Conservation (phyloP, 495 filamentous ascomycete species). For the Penicillium verhagenii region DNA sequence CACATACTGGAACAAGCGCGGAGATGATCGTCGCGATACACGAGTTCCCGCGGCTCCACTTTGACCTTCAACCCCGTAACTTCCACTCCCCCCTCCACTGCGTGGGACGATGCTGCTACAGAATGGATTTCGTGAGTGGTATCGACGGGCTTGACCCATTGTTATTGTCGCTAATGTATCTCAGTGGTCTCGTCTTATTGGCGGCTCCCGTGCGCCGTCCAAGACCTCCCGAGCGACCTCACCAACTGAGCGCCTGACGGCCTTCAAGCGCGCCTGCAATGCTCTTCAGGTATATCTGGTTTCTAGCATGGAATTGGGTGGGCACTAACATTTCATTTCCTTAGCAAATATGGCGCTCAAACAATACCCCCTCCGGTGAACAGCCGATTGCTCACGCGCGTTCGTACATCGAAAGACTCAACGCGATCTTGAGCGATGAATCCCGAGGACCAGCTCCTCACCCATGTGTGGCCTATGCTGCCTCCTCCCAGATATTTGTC, state of each 20-base stretch:
- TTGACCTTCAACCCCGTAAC: constrained; percentile 17
- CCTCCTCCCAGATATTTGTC: constrained; percentile 81
- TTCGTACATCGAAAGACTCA: constrained; percentile 63
- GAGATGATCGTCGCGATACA: constrained; percentile 21
- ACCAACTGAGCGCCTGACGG: constrained; percentile 80
- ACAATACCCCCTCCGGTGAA: constrained; percentile 50
- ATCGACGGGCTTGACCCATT: neutral
- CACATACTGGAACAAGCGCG: neutral
- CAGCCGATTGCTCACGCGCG: constrained; percentile 50
- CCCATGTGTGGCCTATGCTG: constrained; percentile 80
- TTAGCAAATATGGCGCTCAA: constrained; percentile 82
- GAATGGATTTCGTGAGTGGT: constrained; percentile 44
- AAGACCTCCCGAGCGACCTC: constrained; percentile 66
- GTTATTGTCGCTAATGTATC: constrained; percentile 15
- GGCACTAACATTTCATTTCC: constrained; percentile 1
- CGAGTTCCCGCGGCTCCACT: constrained; percentile 26
- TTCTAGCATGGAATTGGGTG: constrained; percentile 10
- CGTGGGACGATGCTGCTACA: constrained; percentile 34
- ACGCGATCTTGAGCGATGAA: constrained; percentile 81
- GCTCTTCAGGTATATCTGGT: constrained; percentile 66
- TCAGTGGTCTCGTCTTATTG: constrained; percentile 88
- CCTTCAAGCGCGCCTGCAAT: constrained; percentile 86
- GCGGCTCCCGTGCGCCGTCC: constrained; percentile 67
- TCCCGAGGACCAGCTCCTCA: constrained; percentile 82
- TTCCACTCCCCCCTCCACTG: constrained; percentile 14